Percentiles rank a stretch among this genome's conserved stretches.
Conservation (phyloP, 345 rosid species). For the Cardiospermum halicacabum region DNA sequence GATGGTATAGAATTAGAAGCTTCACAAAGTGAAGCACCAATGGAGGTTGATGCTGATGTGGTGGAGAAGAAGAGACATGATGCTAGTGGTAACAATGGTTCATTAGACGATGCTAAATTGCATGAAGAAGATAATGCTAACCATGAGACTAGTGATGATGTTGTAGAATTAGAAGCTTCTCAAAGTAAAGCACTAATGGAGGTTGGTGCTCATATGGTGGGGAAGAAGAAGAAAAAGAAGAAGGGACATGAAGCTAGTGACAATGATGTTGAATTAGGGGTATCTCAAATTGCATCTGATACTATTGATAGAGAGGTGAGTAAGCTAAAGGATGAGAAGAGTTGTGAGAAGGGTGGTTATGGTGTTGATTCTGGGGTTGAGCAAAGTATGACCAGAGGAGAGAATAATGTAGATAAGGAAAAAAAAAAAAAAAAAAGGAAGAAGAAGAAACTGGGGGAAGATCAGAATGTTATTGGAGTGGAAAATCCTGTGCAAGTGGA, state of each 20-base stretch:
- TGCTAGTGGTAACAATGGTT: too few relatives aligned
- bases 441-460: neutral
- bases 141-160: neutral
- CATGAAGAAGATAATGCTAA: neutral
- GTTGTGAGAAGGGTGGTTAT: slow-evolving; percentile 8
- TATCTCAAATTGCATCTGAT: neutral
- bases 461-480: neutral
- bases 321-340: neutral
- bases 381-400: neutral
- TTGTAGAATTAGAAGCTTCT: neutral
- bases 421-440: neutral
- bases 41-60: neutral
- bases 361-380: neutral
- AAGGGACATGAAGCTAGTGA: neutral
- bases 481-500: neutral
- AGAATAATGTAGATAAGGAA: neutral
- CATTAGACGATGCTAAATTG: neutral
- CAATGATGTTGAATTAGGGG: neutral
- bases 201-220: neutral
- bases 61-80: neutral
- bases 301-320: slow-evolving; percentile 5
- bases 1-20: neutral
- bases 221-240: neutral
- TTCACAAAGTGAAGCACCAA: neutral
- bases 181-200: neutral